A percentile compares a stretch with the other conserved stretches of the same genome.
These are phyloP conservation scores for Botryotinia globosa DNA, from an alignment of 2,329 filamentous ascomycete species.

Conservation along the genomic window DNA sequence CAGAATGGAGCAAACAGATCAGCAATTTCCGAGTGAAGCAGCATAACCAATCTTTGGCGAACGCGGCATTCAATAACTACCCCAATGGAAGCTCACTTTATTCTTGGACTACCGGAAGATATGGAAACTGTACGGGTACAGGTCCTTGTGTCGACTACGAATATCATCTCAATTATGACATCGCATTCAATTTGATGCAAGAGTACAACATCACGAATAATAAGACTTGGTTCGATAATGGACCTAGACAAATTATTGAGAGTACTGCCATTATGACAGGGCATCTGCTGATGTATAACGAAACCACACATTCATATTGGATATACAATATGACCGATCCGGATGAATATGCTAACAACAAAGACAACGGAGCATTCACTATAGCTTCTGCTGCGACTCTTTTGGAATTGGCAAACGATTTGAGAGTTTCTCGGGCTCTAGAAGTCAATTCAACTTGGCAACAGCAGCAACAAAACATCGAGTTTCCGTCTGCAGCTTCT, in stretches of 20 bases:
- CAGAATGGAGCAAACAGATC: conserved; percentile 59
- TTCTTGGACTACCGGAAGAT: conserved; percentile 65
- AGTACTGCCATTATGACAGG: conserved; percentile 60
- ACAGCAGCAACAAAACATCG: conserved; percentile 53
- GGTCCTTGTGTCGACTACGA: conserved; percentile 68
- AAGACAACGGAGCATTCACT: conserved; percentile 66
- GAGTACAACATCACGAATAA: conserved; percentile 39
- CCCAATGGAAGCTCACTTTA: conserved; percentile 58
- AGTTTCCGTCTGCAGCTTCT: conserved; percentile 52
- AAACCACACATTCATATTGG: conserved; percentile 48
- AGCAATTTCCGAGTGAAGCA: conserved; percentile 61
- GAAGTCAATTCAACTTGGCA: conserved; percentile 56
- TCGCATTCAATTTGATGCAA: conserved; percentile 50
- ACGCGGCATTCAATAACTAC: conserved; percentile 59
- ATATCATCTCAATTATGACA: conserved; percentile 70
- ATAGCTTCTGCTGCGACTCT: conserved; percentile 43
- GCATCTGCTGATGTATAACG: conserved; percentile 59
- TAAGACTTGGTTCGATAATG: conserved; percentile 39
- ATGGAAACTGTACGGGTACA: conserved; percentile 64
- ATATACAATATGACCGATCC: conserved; percentile 69
- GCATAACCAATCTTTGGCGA: conserved; percentile 57
- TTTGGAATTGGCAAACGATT: conserved; percentile 47
- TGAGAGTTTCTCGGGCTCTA: conserved; percentile 29
- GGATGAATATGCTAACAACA: conserved; percentile 39
- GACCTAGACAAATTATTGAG: conserved; percentile 61